Evolutionary conservation across 257 asterid genomes (phyloP).

Genomic region (Misopates orontium): DNA sequence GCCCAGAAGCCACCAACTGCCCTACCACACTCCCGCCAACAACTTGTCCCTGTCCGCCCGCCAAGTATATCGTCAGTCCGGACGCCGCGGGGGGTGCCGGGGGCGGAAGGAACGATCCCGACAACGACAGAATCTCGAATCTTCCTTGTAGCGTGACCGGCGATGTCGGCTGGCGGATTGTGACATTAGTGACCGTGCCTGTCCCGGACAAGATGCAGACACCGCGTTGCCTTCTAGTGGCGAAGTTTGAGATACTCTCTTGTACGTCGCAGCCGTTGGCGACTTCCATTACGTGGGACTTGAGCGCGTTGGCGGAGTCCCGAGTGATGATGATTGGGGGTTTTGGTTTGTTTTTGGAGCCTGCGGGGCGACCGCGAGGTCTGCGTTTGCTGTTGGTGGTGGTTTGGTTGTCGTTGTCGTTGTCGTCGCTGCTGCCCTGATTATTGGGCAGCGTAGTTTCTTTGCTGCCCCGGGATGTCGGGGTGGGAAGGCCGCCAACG

Average conservation of each 20-base stretch:
- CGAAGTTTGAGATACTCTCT: conserved; percentile 71
- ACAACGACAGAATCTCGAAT: conserved; percentile 81
- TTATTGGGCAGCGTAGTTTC: conserved; percentile 18
- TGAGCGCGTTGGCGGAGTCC: conserved; percentile 84
- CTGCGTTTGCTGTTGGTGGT: conserved; percentile 47
- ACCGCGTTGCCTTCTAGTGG: conserved; percentile 81
- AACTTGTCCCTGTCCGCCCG: conserved; percentile 94
- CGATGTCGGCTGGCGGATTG: conserved; percentile 73
- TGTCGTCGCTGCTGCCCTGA: neutral
- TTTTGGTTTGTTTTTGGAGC: conserved; percentile 84
- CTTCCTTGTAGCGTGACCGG: conserved; percentile 74
- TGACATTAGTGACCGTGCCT: conserved; percentile 83
- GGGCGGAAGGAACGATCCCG: conserved; percentile 85
- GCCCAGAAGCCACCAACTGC: conserved; percentile 75
- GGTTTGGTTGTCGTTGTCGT: conserved; percentile 19
- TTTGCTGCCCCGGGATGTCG: conserved; percentile 5
- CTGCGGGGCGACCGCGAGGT: conserved; percentile 86
- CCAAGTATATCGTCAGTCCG: conserved; percentile 67
- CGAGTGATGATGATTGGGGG: conserved; percentile 95
- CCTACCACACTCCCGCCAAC: conserved; percentile 95
- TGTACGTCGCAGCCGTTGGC: conserved; percentile 77
- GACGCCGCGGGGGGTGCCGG: conserved; percentile 95
- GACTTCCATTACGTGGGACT: conserved; percentile 86
- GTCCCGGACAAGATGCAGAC: conserved; percentile 76
- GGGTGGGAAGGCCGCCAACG: too few relatives aligned